These are phyloP conservation scores for Populus tomentosa DNA, from an alignment of 441 rosid species.

Conservation along the genomic window DNA sequence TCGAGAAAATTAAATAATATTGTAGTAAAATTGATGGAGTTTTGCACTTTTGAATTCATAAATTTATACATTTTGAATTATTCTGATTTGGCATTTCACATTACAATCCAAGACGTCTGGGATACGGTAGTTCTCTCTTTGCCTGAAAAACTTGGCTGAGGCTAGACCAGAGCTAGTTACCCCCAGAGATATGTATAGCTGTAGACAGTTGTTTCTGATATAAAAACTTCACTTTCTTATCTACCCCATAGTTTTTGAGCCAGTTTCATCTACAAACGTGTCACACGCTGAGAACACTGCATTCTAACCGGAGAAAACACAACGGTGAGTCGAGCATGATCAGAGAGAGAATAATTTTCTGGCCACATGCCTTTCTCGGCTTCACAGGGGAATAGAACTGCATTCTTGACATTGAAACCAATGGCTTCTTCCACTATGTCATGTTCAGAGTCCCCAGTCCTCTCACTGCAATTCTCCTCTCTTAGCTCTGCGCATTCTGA, in stretches of 20 bases:
- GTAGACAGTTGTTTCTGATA: conserved; percentile 3
- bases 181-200: background rate
- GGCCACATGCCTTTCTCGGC: conserved; percentile 93
- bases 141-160: conserved; percentile 21
- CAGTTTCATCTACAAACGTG: conserved; percentile 13
- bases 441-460: conserved; percentile 15
- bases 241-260: background rate
- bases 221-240: conserved; percentile 9
- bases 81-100: background rate
- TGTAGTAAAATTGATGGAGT: background rate
- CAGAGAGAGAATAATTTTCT: conserved; percentile 76
- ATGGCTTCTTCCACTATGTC: conserved; percentile 37
- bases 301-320: conserved; percentile 71
- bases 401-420: conserved; percentile 70
- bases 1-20: background rate
- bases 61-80: background rate
- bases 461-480: conserved; percentile 31
- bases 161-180: background rate
- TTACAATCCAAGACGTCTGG: background rate
- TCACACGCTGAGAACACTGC: conserved; percentile 24
- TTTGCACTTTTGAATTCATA: background rate
- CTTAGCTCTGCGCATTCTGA: conserved; percentile 35
- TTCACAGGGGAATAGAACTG: conserved; percentile 74
- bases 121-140: background rate
- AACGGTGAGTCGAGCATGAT: conserved; percentile 86